These are phyloP conservation scores for Rhynchosporium agropyri DNA, from an alignment of 2,329 filamentous ascomycete species.

Conservation along the genomic window DNA sequence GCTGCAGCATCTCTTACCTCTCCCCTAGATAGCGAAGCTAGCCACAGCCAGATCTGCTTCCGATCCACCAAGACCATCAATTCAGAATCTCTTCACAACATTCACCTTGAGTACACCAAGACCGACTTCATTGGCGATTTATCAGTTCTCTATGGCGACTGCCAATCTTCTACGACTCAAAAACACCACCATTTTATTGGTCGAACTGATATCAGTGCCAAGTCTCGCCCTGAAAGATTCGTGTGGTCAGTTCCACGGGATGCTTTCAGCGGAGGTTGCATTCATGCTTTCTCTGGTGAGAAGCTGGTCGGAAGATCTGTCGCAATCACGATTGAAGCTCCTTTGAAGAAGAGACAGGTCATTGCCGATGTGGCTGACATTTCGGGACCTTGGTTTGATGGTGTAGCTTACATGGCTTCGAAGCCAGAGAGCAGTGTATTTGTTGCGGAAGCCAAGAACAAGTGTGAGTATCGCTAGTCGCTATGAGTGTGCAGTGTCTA, in stretches of 20 bases:
- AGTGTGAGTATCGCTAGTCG: slow-evolving; percentile 39
- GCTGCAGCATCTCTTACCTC: slow-evolving; percentile 2
- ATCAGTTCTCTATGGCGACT: slow-evolving; percentile 62
- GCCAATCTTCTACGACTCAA: slow-evolving; percentile 57
- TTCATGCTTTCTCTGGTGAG: slow-evolving; percentile 43
- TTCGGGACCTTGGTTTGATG: slow-evolving; percentile 66
- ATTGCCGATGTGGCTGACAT: slow-evolving; percentile 29
- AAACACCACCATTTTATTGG: slow-evolving; percentile 28
- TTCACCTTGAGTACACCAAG: slow-evolving; percentile 51
- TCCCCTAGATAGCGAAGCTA: slow-evolving; percentile 10
- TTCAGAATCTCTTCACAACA: slow-evolving; percentile 48
- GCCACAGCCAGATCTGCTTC: slow-evolving; percentile 4
- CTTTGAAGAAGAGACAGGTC: slow-evolving; percentile 13
- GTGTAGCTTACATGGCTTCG: slow-evolving; percentile 58
- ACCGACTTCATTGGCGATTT: slow-evolving; percentile 46
- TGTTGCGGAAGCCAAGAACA: slow-evolving; percentile 56
- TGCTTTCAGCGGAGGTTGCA: slow-evolving; percentile 40
- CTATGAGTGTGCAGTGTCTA: not conserved
- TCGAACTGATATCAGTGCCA: slow-evolving; percentile 43
- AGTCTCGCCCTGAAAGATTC: slow-evolving; percentile 47
- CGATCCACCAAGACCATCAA: slow-evolving; percentile 8
- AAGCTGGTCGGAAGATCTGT: slow-evolving; percentile 31
- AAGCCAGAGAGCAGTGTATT: slow-evolving; percentile 57
- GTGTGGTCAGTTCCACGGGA: slow-evolving; percentile 44
- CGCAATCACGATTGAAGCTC: slow-evolving; percentile 22